Evolutionary conservation across 441 rosid genomes (phyloP).

Genomic region (Erysimum cheiri): DNA sequence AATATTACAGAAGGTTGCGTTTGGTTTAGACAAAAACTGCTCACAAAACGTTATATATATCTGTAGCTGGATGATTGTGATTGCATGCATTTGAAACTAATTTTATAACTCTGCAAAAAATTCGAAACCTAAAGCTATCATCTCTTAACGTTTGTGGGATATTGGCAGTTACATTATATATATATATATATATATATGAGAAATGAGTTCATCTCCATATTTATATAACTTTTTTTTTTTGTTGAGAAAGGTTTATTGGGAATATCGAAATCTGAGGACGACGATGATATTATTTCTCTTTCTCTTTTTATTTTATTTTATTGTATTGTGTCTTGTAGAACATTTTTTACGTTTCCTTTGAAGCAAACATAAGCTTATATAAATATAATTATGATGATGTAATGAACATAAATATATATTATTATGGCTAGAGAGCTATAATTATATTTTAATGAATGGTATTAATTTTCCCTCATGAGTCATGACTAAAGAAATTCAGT

Average conservation of each 20-base stretch:
- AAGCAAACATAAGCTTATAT: not conserved
- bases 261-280: no score
- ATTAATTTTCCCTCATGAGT: not conserved
- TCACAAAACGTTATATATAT: conserved; percentile 15
- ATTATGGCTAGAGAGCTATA: not conserved
- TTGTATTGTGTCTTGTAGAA: no score
- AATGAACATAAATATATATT: not conserved
- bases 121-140: not conserved
- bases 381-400: conserved; percentile 1
- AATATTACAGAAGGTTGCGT: conserved; percentile 38
- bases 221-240: no score
- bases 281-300: no score
- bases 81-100: conserved; percentile 19
- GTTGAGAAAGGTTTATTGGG: no score
- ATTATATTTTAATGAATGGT: not conserved
- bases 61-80: conserved; percentile 28
- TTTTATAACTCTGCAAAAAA: not conserved
- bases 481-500: conserved; percentile 5
- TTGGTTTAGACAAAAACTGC: conserved; percentile 30
- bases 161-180: no score
- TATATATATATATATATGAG: no score
- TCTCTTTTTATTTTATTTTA: no score
- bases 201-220: not conserved
- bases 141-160: not conserved
- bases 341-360: not conserved